These are phyloP conservation scores for Neurospora sp. DNA, from an alignment of 495 filamentous ascomycete genomes.

Conservation along the genomic window DNA sequence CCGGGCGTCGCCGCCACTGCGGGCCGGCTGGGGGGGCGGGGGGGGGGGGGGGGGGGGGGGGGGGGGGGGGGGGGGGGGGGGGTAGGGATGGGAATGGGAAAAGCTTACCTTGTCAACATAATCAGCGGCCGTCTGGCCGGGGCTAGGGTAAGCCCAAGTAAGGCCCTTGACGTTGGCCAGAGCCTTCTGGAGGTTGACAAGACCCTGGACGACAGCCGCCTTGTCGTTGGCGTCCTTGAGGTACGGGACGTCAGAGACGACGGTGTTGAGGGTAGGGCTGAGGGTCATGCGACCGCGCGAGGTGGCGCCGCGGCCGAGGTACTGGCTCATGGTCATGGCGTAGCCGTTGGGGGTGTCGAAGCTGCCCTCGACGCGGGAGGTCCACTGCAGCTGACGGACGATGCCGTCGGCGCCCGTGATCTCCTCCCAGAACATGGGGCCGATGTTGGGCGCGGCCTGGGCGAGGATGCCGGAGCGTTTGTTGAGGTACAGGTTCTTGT, in stretches of 20 bases:
- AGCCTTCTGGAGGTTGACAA: constrained; percentile 49
- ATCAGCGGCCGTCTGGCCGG: constrained; percentile 38
- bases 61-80: too few species aligned
- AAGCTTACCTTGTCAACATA: constrained; percentile 37
- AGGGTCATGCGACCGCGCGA: constrained; percentile 55
- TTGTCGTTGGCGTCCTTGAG: constrained; percentile 43
- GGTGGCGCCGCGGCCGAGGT: constrained; percentile 52
- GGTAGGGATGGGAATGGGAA: too few species aligned
- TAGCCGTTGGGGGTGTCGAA: constrained; percentile 29
- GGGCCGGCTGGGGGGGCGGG: too few species aligned
- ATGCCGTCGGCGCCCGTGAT: constrained; percentile 52
- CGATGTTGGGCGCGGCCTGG: constrained; percentile 59
- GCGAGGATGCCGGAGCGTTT: constrained; percentile 52
- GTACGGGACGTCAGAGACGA: constrained; percentile 44
- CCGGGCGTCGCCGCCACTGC: too few species aligned
- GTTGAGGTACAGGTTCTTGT: constrained; percentile 26
- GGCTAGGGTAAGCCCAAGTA: constrained; percentile 40
- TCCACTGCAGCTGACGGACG: constrained; percentile 56
- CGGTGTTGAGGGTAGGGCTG: constrained; percentile 43
- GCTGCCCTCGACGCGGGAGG: constrained; percentile 49
- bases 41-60: too few species aligned
- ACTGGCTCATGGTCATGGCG: constrained; percentile 53
- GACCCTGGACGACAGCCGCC: constrained; percentile 40
- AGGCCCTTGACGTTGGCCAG: constrained; percentile 43
- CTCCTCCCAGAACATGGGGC: constrained; percentile 51